Base-by-base conservation (phyloP, 129 eudicot genomes). In the Flaveria bidentis region DNA sequence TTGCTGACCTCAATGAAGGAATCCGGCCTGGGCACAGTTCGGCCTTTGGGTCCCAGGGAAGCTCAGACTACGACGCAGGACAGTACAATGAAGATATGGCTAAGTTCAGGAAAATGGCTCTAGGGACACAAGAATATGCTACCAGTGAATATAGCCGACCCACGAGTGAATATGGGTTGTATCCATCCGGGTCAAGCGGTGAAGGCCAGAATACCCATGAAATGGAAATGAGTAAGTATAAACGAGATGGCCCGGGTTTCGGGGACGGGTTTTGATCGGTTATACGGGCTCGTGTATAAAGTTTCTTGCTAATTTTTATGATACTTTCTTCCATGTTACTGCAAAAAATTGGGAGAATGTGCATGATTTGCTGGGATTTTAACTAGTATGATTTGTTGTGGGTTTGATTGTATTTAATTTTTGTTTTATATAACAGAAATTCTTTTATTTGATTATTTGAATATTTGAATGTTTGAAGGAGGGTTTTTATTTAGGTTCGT, bases 11-110 rank as follows among this genome's bases (percentile, higher is more conserved):
- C 12, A 89, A 87, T 25, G 99, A 94, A 69, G 97, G 99, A 74
- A 87, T 82, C 9, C 85, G 82, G 70, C 92, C 97, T 0, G 99
- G 96, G 36, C 87, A 86, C 52, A 83, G 93, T 77, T 83, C 93
- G 0, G 81, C 72, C 9, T 91, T 78, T 73, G 86, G 97, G 81
- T 93, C 98, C 2, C 85, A 84, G 10, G 96, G 85, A 71, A 91
- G 98, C 81, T 91, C 98, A 23, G 98, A 94, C 64, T 94, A 94
- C 10, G 98, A 94, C 46, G 88, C 91, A 2, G 53, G 66, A 56
- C 98, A 91, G 67, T 86, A 94, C 84, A 91, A 91, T 18, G 97
- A 91, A 44, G 97, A 91, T 76, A 84, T 94, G 96, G 88, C 79
- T 30, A 94, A 89, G 76, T 87, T 91, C 80, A 69, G 96, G 76